Evolutionary conservation across 2,329 filamentous ascomycete genomes (phyloP), one percentile per base, ranked within the genome.

Genomic region (Pseudogymnoascus sp.): DNA sequence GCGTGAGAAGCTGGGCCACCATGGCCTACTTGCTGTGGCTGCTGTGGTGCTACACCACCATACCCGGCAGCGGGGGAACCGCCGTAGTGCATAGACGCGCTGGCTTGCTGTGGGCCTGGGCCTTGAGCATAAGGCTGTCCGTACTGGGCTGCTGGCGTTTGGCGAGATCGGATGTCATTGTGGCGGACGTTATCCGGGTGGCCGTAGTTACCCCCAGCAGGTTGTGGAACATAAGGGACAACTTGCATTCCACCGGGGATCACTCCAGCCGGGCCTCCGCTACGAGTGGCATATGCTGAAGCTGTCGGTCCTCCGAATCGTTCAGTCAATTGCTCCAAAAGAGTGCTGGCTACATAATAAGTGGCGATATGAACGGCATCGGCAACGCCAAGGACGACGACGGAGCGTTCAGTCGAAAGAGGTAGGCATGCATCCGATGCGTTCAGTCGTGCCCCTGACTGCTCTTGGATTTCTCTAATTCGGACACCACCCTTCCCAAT

Each of bases 361-460:
- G 95, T 96, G 59, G 95, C 95, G 76, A 99, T 99, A 78, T 99
- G 95, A 59, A 99, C 93, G 63, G 95, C 93, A 79, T 99, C 95
- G 61, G 95, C 95, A 63, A 99, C 95, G 75, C 95, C 95, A 77
- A 97, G 91, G 31, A 99, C 93, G 60, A 99, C 93, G 59, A 99
- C 85, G n/a, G 95, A 97, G 58, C 95, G 90, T 79, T 99, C 95
- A 64, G 92, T 96, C 16, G 95, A 99, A 65, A 97, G 84, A 59
- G 95, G 95, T 62, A 99, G 84, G 74, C 93, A 96, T 4, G 92
- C 89, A 75, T 97, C 95, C 5, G 95, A 99, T 25, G 95, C 95
- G 76, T 99, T 99, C 52, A 99, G 84, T 66, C 96, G 89, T 61
- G 95, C 95, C 65, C 96, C 96, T 14, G 95, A 99, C 18, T 93